Percentiles rank a stretch among this genome's conserved stretches.
phyloP scores from a whole-genome alignment of 1,139 yeast species.

The Scheffersomyces stambukii region DNA sequence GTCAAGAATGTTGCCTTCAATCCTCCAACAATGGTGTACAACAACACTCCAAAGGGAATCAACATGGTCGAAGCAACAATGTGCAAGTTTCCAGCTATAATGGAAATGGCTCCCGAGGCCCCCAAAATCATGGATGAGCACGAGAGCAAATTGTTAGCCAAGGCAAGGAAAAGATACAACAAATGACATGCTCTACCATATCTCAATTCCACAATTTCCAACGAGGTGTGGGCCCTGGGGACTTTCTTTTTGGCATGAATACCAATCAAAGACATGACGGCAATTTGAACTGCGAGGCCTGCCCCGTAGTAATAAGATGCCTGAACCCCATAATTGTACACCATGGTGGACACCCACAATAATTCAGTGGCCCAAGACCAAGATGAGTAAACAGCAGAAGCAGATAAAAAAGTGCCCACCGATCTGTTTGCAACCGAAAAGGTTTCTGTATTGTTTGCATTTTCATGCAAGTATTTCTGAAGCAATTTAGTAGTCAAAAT shows the following conservation, averaged over 20 bases:
- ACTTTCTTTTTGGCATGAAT: slow-evolving; percentile 28
- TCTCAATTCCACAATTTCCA: slow-evolving; percentile 27
- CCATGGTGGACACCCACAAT: slow-evolving; percentile 23
- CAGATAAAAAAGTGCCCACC: slow-evolving; percentile 23
- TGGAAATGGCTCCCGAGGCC: slow-evolving; percentile 31
- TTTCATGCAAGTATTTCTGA: slow-evolving; percentile 22
- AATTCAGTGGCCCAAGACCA: slow-evolving; percentile 34
- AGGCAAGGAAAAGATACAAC: slow-evolving; percentile 26
- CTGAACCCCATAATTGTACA: slow-evolving; percentile 25
- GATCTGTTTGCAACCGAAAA: slow-evolving; percentile 27
- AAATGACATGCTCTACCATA: slow-evolving; percentile 28
- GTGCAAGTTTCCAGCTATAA: slow-evolving; percentile 29
- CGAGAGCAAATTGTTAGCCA: slow-evolving; percentile 29
- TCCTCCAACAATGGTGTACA: slow-evolving; percentile 39
- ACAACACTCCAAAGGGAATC: slow-evolving; percentile 34
- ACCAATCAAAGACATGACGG: slow-evolving; percentile 24
- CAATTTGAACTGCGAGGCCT: slow-evolving; percentile 27
- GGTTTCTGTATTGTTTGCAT: slow-evolving; percentile 25
- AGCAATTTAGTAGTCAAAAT: slow-evolving; percentile 21
- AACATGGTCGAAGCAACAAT: slow-evolving; percentile 30
- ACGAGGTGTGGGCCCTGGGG: slow-evolving; percentile 26
- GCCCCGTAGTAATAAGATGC: slow-evolving; percentile 24
- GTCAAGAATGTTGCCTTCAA: slow-evolving; percentile 38
- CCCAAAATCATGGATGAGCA: slow-evolving; percentile 35
- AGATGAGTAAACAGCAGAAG: slow-evolving; percentile 23